These are phyloP conservation scores for Cytospora leucostoma DNA, from an alignment of 2,329 filamentous ascomycete species.

Conservation along the genomic window DNA sequence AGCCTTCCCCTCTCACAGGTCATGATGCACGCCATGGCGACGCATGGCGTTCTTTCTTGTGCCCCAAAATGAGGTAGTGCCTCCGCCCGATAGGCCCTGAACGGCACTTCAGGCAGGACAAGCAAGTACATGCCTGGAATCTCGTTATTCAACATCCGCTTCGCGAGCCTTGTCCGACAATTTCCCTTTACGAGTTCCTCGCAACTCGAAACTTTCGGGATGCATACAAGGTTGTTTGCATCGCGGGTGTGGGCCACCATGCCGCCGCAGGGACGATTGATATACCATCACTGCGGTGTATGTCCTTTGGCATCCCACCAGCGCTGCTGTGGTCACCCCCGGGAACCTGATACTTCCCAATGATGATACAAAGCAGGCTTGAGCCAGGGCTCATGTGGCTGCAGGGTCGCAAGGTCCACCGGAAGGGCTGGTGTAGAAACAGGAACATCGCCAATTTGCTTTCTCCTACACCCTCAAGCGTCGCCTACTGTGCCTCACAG, in stretches of 20 bases:
- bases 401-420: background rate
- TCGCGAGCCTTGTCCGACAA: no score
- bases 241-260: background rate
- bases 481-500: background rate
- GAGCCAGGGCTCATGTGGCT: background rate
- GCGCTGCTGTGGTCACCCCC: background rate
- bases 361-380: background rate
- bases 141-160: no score
- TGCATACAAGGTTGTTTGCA: background rate
- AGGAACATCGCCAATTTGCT: background rate
- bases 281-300: background rate
- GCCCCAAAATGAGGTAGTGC: conserved; percentile 15
- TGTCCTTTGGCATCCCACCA: background rate
- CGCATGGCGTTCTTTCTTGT: conserved; percentile 13
- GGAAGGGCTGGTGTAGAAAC: background rate
- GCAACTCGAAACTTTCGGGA: background rate
- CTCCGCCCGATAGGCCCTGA: background rate
- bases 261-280: background rate
- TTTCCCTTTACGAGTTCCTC: background rate
- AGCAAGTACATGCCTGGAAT: background rate
- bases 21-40: conserved; percentile 13
- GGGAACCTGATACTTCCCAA: background rate
- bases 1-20: conserved; percentile 1
- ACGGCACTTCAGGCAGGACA: background rate
- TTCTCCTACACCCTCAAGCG: background rate